These are phyloP conservation scores for Sporisorium iseilematis-ciliati DNA, from an alignment of 1,284 basidiomycete genomes.

Conservation along the genomic window DNA sequence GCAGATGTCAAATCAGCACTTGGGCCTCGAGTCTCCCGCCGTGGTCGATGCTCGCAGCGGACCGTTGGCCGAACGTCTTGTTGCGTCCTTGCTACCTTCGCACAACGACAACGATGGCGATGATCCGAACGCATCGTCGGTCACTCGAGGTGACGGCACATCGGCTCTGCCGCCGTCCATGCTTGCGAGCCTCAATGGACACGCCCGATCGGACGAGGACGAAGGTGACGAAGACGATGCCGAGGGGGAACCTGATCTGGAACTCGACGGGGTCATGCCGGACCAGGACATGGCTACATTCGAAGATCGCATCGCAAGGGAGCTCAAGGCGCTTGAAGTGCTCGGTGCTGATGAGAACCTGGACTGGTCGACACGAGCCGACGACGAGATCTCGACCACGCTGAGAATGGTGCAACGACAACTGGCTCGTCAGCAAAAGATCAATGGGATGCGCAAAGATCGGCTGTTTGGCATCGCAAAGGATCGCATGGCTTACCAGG, in stretches of 20 bases:
- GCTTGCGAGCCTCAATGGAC: conserved; percentile 29
- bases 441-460: conserved; percentile 84
- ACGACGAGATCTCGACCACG: conserved; percentile 91
- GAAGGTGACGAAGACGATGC: conserved; percentile 48
- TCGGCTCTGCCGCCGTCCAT: conserved; percentile 20
- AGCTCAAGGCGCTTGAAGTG: conserved; percentile 73
- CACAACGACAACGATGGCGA: conserved; percentile 16
- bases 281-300: conserved; percentile 73
- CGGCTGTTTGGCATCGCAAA: conserved; percentile 83
- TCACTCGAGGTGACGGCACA: neutral
- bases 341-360: conserved; percentile 72
- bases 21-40: conserved; percentile 47
- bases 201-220: conserved; percentile 34
- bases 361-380: conserved; percentile 70
- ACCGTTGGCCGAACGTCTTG: conserved; percentile 59
- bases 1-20: conserved; percentile 57
- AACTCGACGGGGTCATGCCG: conserved; percentile 31
- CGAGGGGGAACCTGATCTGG: conserved; percentile 40
- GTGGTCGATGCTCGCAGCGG: conserved; percentile 61
- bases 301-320: conserved; percentile 73
- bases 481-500: conserved; percentile 85
- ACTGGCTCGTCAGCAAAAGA: conserved; percentile 79
- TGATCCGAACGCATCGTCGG: conserved; percentile 8
- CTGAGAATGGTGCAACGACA: conserved; percentile 88
- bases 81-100: conserved; percentile 54